These are phyloP conservation scores for Primulina huaijiensis DNA, from an alignment of 257 asterid species.

Conservation along the genomic window DNA sequence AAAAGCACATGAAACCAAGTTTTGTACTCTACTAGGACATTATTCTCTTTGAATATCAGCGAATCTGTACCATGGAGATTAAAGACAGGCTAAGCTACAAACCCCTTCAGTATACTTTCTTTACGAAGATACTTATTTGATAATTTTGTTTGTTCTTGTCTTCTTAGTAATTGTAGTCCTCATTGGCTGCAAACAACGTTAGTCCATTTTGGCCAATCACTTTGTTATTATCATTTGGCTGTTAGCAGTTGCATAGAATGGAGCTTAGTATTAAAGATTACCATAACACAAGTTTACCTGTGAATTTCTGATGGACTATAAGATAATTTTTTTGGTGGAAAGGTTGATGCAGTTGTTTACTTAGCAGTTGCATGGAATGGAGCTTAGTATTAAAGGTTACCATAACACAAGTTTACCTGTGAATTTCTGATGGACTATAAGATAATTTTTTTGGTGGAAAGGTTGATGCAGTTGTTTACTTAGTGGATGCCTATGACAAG, in stretches of 20 bases:
- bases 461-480: conserved; percentile 59
- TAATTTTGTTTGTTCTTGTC: too few relatives aligned
- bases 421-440: too few relatives aligned
- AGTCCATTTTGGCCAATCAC: background rate
- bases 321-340: conserved; percentile 8
- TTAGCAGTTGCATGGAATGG: background rate
- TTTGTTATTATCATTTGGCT: background rate
- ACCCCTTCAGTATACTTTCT: background rate
- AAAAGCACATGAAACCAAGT: background rate
- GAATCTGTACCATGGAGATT: background rate
- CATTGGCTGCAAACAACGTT: background rate
- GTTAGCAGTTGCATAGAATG: background rate
- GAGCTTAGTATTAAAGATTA: background rate
- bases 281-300: background rate
- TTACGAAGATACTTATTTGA: background rate
- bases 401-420: background rate
- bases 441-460: conserved; percentile 16
- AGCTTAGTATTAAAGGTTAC: background rate
- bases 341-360: conserved; percentile 63
- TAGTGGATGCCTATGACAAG: conserved; percentile 54
- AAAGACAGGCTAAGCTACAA: background rate
- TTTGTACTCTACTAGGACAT: background rate
- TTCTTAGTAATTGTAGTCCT: background rate
- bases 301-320: too few relatives aligned
- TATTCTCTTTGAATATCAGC: background rate